phyloP scores from a whole-genome alignment of 768 basidiomycete species.

The Albatrellus ellisii region DNA sequence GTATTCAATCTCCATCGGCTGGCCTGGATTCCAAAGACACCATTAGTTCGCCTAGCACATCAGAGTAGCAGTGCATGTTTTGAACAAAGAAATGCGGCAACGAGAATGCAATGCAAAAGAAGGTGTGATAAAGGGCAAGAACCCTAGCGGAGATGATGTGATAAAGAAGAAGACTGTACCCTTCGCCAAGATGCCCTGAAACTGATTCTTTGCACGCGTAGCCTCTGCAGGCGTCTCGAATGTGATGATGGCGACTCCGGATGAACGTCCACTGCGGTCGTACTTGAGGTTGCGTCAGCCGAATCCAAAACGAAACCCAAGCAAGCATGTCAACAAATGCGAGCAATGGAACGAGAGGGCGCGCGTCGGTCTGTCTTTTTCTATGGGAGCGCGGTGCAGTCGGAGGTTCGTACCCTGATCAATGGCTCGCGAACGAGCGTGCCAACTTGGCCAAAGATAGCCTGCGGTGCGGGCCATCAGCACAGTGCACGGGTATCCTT shows the following conservation, averaged over 20 bases:
- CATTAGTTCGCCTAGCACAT: background rate
- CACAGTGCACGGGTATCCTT: background rate
- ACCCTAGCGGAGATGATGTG: slow-evolving; percentile 1
- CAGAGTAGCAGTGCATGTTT: too few relatives aligned
- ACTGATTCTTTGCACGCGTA: slow-evolving; percentile 69
- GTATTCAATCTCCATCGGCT: slow-evolving; percentile 63
- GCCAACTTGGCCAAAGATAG: slow-evolving; percentile 86
- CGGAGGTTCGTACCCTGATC: slow-evolving; percentile 77
- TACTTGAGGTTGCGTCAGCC: too few relatives aligned
- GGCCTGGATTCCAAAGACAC: slow-evolving; percentile 31
- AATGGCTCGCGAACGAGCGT: slow-evolving; percentile 85
- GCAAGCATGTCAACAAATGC: slow-evolving; percentile 12
- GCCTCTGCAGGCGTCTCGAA: slow-evolving; percentile 76
- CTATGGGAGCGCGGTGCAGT: slow-evolving; percentile 35
- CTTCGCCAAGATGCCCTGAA: slow-evolving; percentile 80
- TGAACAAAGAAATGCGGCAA: background rate
- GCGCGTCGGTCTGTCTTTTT: slow-evolving; percentile 41
- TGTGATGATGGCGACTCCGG: slow-evolving; percentile 65
- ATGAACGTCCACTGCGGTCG: slow-evolving; percentile 90
- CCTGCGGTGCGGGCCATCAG: slow-evolving; percentile 30
- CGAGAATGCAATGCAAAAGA: background rate
- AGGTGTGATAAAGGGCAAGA: slow-evolving; percentile 2
- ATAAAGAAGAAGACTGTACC: slow-evolving; percentile 35
- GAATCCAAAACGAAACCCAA: slow-evolving; percentile 19
- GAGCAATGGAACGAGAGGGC: slow-evolving; percentile 25